Evolutionary conservation across 176 grass and related monocot genomes (phyloP), one percentile per base, ranked within the genome.

Genomic region (Paspalum notatum): DNA sequence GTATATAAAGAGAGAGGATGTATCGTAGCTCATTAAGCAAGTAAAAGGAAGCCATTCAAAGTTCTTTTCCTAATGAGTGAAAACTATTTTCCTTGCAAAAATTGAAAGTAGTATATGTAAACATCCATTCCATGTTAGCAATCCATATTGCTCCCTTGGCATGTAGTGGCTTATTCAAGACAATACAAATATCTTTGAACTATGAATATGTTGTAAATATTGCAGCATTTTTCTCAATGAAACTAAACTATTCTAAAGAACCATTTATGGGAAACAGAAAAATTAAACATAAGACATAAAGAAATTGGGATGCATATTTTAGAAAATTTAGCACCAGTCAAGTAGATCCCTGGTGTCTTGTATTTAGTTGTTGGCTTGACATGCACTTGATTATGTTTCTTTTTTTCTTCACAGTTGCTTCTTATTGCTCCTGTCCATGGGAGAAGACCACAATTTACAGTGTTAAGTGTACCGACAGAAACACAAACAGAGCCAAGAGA

Each of bases 341-440:
- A 32, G 32, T 32, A 32, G 32, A 64, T 66, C 20, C 10, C 51
- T 49, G 59, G 25, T 52, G 44, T 56, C 40, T 71, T 49, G 38
- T 39, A 70, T 51, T 84, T 83, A 47, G 48, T 54, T 49, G 70
- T 53, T 79, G 38, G 55, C 68, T 22, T 83, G 54, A 80, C 26
- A 17, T 25, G 15, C 47, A 14, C 80, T 82, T 78, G 27, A 43
- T 76, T 79, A 85, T 15, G 7, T 74, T 64, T 16, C 15, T 71
- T 62, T 21, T 21, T 62, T 73, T 22, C 59, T 72, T 66, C 85
- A 69, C 84, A 98, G 95, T 83, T 98, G 48, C 96, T 98, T 62
- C 81, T 98, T 76, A 90, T 98, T 79, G 76, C 92, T 89, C 92
- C 92, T 90, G 86, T 88, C 76, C 82, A 18, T 22, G 86, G 85